Percentiles rank a stretch among this genome's conserved stretches.
Conservation (phyloP, 371 early-diverging fungal genomes). For the Haplosporangium sp. region DNA sequence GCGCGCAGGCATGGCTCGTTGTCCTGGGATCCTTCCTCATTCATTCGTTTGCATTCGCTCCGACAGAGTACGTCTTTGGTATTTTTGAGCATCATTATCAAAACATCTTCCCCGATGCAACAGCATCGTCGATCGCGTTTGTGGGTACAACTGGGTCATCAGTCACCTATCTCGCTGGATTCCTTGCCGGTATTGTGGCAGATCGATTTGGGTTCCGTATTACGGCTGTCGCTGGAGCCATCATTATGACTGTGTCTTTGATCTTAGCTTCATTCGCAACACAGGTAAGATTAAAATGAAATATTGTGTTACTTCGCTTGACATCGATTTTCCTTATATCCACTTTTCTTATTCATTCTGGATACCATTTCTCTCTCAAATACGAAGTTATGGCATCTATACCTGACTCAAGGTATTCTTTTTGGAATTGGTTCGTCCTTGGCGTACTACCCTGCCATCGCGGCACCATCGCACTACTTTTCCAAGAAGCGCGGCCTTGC, state of each 20-base stretch:
- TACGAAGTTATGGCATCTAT: conserved; percentile 37
- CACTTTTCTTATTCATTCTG: neutral
- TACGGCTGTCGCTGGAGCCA: conserved; percentile 29
- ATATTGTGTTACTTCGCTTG: neutral
- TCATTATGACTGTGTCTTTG: conserved; percentile 34
- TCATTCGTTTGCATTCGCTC: conserved; percentile 48
- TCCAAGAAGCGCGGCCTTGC: conserved; percentile 66
- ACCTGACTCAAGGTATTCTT: conserved; percentile 54
- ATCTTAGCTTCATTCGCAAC: conserved; percentile 40
- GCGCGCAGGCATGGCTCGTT: conserved; percentile 35
- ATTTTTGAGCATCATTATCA: conserved; percentile 50
- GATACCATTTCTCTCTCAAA: neutral
- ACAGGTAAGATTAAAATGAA: conserved; percentile 18
- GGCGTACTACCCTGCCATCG: conserved; percentile 64
- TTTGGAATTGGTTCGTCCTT: conserved; percentile 75
- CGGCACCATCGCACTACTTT: conserved; percentile 70
- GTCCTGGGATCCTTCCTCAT: conserved; percentile 44
- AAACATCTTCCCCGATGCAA: conserved; percentile 20
- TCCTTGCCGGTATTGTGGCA: conserved; percentile 46
- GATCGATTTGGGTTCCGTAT: conserved; percentile 48
- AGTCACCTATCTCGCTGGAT: conserved; percentile 43
- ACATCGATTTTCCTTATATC: too few relatives aligned
- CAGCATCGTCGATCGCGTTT: conserved; percentile 44
- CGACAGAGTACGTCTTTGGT: conserved; percentile 49
- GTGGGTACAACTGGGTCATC: conserved; percentile 50